Evolutionary conservation across 1,284 basidiomycete genomes (phyloP).

Genomic region (Cryptococcus sp.): DNA sequence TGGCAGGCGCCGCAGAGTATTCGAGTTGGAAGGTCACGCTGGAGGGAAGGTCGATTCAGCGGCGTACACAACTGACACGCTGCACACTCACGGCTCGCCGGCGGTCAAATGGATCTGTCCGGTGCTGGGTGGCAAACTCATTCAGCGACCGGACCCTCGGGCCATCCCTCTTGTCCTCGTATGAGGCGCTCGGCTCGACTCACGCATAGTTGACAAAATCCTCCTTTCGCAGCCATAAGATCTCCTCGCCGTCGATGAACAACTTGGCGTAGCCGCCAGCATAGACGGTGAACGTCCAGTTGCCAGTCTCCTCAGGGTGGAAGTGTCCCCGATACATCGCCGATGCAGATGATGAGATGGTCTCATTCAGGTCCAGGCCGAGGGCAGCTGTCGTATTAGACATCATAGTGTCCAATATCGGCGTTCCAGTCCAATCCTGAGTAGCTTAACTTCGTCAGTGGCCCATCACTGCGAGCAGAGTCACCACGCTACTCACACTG

Average conservation of each 20-base stretch:
- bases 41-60: too few species aligned
- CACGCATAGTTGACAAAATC: not conserved
- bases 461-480: too few species aligned
- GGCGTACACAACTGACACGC: too few species aligned
- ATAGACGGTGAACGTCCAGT: not conserved
- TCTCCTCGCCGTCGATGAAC: not conserved
- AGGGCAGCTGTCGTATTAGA: not conserved
- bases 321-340: not conserved
- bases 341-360: not conserved
- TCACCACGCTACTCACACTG: too few species aligned
- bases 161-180: too few species aligned
- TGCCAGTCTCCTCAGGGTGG: not conserved
- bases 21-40: too few species aligned
- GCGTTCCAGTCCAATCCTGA: not conserved
- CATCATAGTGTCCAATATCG: not conserved
- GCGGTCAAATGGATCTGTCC: too few species aligned
- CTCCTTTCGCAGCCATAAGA: not conserved
- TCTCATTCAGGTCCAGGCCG: not conserved
- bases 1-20: too few species aligned
- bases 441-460: not conserved
- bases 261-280: conserved; percentile 1
- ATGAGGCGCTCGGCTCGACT: too few species aligned
- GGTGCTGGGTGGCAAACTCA: too few species aligned
- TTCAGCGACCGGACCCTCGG: too few species aligned
- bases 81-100: too few species aligned